Percentiles rank a stretch among this genome's conserved stretches.
Conservation (phyloP, 257 asterid genomes). For the Penstemon newberryi region DNA sequence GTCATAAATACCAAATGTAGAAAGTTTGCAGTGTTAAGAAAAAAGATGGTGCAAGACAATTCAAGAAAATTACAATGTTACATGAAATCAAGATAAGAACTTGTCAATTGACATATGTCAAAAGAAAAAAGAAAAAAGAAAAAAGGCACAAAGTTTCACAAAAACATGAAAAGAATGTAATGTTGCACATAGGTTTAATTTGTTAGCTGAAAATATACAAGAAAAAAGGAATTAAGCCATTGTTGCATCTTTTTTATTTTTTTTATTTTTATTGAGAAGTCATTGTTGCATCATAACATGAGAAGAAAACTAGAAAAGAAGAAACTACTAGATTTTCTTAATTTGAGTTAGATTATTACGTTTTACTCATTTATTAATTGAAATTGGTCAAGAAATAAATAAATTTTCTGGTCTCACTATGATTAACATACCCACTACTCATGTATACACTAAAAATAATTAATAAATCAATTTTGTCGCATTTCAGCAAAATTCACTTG, state of each 20-base stretch:
- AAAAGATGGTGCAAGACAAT: constrained; percentile 37
- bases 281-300: not conserved
- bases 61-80: constrained; percentile 38
- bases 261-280: too few species aligned
- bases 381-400: constrained; percentile 16
- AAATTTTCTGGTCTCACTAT: not conserved
- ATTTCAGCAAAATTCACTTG: not conserved
- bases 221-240: constrained; percentile 20
- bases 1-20: constrained; percentile 47
- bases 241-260: constrained; percentile 21
- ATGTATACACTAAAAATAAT: too few species aligned
- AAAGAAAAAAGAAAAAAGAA: not conserved
- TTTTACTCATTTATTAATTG: not conserved
- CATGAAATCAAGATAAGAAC: constrained; percentile 53
- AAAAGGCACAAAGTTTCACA: constrained; percentile 26
- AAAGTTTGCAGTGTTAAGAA: constrained; percentile 30
- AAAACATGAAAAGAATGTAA: not conserved
- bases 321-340: constrained; percentile 26
- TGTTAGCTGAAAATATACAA: constrained; percentile 16
- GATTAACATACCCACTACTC: too few species aligned
- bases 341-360: not conserved
- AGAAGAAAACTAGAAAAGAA: constrained; percentile 27
- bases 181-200: not conserved
- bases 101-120: constrained; percentile 34
- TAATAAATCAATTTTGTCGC: too few species aligned